phyloP scores from a whole-genome alignment of 352 stramenopile species.

The Globisporangium paroecandrum region DNA sequence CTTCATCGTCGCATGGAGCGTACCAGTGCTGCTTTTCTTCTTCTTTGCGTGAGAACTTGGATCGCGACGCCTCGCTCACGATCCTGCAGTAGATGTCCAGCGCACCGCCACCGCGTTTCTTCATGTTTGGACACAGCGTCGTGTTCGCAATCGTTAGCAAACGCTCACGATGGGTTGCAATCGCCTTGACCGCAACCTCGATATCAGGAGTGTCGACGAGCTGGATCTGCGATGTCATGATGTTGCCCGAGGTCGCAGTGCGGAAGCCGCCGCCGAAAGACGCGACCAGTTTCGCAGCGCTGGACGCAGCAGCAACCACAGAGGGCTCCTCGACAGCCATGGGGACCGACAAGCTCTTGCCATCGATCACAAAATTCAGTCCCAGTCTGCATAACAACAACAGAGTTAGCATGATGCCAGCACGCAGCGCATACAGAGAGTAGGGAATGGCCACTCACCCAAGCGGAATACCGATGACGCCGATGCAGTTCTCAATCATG shows the following conservation, averaged over 20 bases:
- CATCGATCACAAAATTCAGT: slow-evolving; percentile 86
- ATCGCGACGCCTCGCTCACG: slow-evolving; percentile 45
- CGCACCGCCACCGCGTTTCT: slow-evolving; percentile 75
- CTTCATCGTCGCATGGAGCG: slow-evolving; percentile 46
- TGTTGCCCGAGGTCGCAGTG: slow-evolving; percentile 72
- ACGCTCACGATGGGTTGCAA: slow-evolving; percentile 48
- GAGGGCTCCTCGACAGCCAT: slow-evolving; percentile 87
- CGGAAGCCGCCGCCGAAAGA: slow-evolving; percentile 66
- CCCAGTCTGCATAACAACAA: slow-evolving; percentile 36
- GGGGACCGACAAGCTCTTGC: slow-evolving; percentile 68
- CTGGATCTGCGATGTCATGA: slow-evolving; percentile 88
- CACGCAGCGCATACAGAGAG: not conserved
- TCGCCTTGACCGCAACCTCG: slow-evolving; percentile 41
- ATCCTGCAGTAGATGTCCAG: slow-evolving; percentile 81
- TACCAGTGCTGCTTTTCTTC: slow-evolving; percentile 51
- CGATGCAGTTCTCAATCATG: slow-evolving; percentile 91
- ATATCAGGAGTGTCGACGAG: slow-evolving; percentile 73
- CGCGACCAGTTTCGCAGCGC: slow-evolving; percentile 78
- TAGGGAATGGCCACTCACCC: slow-evolving; percentile 30
- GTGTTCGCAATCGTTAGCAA: slow-evolving; percentile 73
- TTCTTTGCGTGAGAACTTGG: slow-evolving; percentile 10
- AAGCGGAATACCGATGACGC: slow-evolving; percentile 80
- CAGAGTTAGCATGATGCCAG: not conserved
- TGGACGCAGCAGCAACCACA: slow-evolving; percentile 80
- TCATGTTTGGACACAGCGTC: slow-evolving; percentile 82